Base-by-base conservation (phyloP, 2,329 filamentous ascomycete species). In the Albophoma yamanashiensis region DNA sequence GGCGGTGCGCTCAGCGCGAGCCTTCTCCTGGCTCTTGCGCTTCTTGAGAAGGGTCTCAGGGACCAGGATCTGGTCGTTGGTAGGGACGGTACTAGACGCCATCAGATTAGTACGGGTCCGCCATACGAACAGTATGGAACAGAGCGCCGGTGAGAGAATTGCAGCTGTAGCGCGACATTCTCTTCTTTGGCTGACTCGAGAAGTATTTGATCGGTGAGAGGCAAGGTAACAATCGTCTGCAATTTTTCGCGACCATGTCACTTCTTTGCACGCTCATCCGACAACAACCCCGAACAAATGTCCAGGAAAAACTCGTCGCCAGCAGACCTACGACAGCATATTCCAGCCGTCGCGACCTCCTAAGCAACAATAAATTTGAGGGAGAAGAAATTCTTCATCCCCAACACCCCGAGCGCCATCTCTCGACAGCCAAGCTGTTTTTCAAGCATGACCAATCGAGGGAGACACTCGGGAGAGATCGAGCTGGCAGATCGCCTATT, bases 11-110 rank as follows among this genome's bases (percentile, higher is more conserved):
- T 93, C 90, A 78, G 94, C 92, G 78, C 92, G 90, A 78, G 92
- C 92, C 88, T 97, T 96, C 88, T 99, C 94, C 83, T 97, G 93
- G 79, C 87, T 91, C 92, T 99, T 99, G 84, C 94, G 91, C 91
- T 99, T 99, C 90, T 99, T 99, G 79, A 99, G 87, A 75, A 99
- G 91, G 73, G 94, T 99, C 91, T 99, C 94, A 71, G 94, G 94
- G 76, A 97, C 91, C 78, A 97, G 85, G 78, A 99, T 87, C 79
- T 97, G 89, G 79, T 97, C 91, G 80, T 92, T 82, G 79, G 92
- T 96, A 70, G 94, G 91, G 75, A 96, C 90, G 81, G 87, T 87
- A 82, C 92, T 96, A 76, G 67, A 70, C 63, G 64, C 59, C 61
- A 77, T 86, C 77, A 91, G 87, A 89, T 91, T 86, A 90, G 88